Percentiles rank a stretch among this genome's conserved stretches.
Evolutionary conservation across 2,329 filamentous ascomycete species (phyloP).

Genomic region (Aspergillus persii): DNA sequence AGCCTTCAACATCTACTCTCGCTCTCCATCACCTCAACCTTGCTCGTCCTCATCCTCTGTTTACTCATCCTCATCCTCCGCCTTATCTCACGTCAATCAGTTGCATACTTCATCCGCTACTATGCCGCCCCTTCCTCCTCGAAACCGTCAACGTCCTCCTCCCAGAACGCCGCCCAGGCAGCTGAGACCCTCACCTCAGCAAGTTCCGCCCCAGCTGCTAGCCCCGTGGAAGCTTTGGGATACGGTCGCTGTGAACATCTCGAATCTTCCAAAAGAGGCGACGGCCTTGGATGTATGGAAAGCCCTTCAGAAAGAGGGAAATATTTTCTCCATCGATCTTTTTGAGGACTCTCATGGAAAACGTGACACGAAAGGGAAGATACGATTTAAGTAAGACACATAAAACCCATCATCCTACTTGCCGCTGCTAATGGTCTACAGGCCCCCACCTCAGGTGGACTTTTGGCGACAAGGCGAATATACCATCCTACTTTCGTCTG

Average conservation of each 20-base stretch:
- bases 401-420: not conserved
- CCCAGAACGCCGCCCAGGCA: not conserved
- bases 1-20: not conserved
- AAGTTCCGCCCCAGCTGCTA: constrained; percentile 11
- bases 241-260: constrained; percentile 37
- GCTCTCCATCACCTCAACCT: not conserved
- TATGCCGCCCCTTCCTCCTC: not conserved
- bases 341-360: constrained; percentile 45
- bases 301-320: constrained; percentile 54
- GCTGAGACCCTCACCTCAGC: not conserved
- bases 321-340: constrained; percentile 58
- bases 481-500: constrained; percentile 27
- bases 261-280: constrained; percentile 32
- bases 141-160: not conserved
- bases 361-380: constrained; percentile 42
- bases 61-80: not conserved
- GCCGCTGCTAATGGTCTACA: constrained; percentile 11
- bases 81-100: not conserved
- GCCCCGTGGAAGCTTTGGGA: constrained; percentile 40
- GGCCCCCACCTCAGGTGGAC: constrained; percentile 50
- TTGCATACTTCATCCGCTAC: not conserved
- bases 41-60: not conserved
- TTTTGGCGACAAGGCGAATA: constrained; percentile 50
- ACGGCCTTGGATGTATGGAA: constrained; percentile 48
- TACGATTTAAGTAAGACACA: constrained; percentile 52